Percentiles rank a stretch among this genome's conserved stretches.
These are phyloP conservation scores for Fusarium brevicatenulatum DNA, from an alignment of 2,329 filamentous ascomycete genomes.

Conservation along the genomic window DNA sequence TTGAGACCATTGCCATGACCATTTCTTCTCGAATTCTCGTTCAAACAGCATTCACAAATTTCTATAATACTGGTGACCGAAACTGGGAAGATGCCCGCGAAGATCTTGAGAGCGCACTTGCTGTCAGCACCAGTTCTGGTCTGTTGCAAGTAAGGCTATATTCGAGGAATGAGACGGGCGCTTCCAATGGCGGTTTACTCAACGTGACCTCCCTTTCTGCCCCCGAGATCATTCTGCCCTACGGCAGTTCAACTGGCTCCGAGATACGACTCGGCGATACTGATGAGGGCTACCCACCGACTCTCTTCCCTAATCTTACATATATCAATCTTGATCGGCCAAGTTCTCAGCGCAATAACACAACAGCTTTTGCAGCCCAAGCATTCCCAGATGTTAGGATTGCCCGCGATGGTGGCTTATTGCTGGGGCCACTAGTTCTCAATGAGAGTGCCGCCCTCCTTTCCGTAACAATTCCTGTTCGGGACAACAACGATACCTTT, in stretches of 20 bases:
- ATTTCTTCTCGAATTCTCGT: slow-evolving; percentile 74
- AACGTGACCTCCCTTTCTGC: slow-evolving; percentile 67
- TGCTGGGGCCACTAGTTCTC: slow-evolving; percentile 79
- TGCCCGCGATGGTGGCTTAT: slow-evolving; percentile 65
- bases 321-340: slow-evolving; percentile 61
- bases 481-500: slow-evolving; percentile 68
- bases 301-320: slow-evolving; percentile 82
- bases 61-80: slow-evolving; percentile 58
- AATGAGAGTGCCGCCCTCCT: slow-evolving; percentile 80
- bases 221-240: slow-evolving; percentile 70
- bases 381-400: slow-evolving; percentile 63
- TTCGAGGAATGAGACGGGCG: slow-evolving; percentile 71
- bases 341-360: slow-evolving; percentile 54
- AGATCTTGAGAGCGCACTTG: slow-evolving; percentile 79
- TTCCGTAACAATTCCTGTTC: slow-evolving; percentile 83
- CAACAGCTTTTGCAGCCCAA: slow-evolving; percentile 56
- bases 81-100: slow-evolving; percentile 70
- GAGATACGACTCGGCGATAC: slow-evolving; percentile 69
- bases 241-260: slow-evolving; percentile 65
- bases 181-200: slow-evolving; percentile 63
- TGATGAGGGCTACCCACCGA: slow-evolving; percentile 73
- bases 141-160: slow-evolving; percentile 80
- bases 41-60: slow-evolving; percentile 62
- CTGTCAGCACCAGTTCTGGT: slow-evolving; percentile 64
- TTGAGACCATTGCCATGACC: slow-evolving; percentile 78